These are phyloP conservation scores for Apiospora saccharicola DNA, from an alignment of 2,329 filamentous ascomycete genomes.

Conservation along the genomic window DNA sequence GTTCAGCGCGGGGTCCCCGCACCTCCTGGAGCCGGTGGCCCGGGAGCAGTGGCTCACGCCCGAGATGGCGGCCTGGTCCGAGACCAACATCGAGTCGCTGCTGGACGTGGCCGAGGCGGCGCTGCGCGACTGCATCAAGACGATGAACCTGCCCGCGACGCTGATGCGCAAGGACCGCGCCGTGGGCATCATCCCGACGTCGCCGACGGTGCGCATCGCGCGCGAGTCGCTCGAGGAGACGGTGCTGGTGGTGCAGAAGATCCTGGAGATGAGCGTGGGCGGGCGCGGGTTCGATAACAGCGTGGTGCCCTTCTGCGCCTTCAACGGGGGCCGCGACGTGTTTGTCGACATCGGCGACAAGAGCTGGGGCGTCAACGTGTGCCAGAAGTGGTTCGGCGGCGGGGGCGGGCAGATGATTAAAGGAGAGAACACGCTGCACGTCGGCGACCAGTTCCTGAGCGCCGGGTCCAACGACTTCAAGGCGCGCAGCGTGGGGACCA, in stretches of 20 bases:
- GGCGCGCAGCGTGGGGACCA: constrained; percentile 88
- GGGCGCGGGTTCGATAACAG: constrained; percentile 44
- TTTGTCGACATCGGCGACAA: constrained; percentile 99
- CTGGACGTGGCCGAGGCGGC: constrained; percentile 89
- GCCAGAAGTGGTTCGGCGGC: constrained; percentile 83
- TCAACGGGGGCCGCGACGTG: constrained; percentile 97
- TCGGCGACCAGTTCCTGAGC: constrained; percentile 96
- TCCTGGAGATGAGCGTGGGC: constrained; percentile 80
- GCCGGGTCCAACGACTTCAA: constrained; percentile 98
- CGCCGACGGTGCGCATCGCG: constrained; percentile 71
- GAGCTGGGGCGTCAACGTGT: constrained; percentile 91
- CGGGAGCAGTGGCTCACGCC: constrained; percentile 75
- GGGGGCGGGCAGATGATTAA: constrained; percentile 56
- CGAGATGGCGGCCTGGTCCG: constrained; percentile 80
- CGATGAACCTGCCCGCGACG: constrained; percentile 79
- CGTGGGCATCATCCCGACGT: constrained; percentile 76
- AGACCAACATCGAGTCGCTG: constrained; percentile 78
- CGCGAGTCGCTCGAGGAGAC: constrained; percentile 95
- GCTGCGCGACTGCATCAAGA: constrained; percentile 80
- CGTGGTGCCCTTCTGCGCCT: constrained; percentile 88
- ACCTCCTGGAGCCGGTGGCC: constrained; percentile 73
- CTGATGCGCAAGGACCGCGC: constrained; percentile 89
- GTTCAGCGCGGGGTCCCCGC: constrained; percentile 69
- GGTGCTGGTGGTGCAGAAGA: constrained; percentile 91
- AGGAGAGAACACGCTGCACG: constrained; percentile 84